These are phyloP conservation scores for Trichodelitschia bisporula DNA, from an alignment of 495 filamentous ascomycete species.

Conservation along the genomic window DNA sequence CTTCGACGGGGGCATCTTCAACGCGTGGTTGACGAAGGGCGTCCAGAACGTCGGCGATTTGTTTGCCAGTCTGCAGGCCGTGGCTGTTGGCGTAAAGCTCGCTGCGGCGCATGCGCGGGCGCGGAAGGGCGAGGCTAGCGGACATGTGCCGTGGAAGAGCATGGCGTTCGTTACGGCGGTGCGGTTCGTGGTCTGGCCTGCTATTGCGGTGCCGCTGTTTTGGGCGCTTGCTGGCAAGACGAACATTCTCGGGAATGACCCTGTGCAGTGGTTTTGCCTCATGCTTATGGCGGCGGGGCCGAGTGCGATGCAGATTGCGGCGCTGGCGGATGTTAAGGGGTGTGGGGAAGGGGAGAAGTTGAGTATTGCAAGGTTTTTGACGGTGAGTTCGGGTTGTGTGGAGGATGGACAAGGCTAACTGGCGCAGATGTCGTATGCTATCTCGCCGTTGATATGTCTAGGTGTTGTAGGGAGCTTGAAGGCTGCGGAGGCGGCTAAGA, in stretches of 20 bases:
- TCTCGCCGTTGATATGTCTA: conserved; percentile 28
- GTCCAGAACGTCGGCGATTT: conserved; percentile 41
- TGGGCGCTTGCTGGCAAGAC: conserved; percentile 38
- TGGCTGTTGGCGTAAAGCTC: conserved; percentile 48
- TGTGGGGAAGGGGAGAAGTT: conserved; percentile 34
- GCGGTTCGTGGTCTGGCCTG: conserved; percentile 42
- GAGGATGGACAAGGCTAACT: not conserved
- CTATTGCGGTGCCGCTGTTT: conserved; percentile 30
- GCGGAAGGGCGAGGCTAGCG: conserved; percentile 22
- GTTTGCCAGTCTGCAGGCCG: conserved; percentile 46
- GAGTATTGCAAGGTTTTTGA: conserved; percentile 44
- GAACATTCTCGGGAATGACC: conserved; percentile 29
- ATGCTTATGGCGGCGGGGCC: conserved; percentile 60
- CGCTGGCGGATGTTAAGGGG: conserved; percentile 38
- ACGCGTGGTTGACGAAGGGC: conserved; percentile 44
- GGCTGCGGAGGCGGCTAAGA: conserved; percentile 16
- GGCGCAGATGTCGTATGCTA: conserved; percentile 21
- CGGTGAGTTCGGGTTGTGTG: conserved; percentile 20
- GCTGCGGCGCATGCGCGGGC: conserved; percentile 26
- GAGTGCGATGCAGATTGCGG: conserved; percentile 41
- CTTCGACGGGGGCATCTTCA: conserved; percentile 41
- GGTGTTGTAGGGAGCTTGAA: conserved; percentile 27
- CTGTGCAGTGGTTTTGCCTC: conserved; percentile 51
- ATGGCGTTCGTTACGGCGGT: conserved; percentile 30
- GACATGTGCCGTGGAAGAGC: conserved; percentile 24